These are phyloP conservation scores for Salinomyces thailandicus DNA, from an alignment of 2,329 filamentous ascomycete species.

Conservation along the genomic window DNA sequence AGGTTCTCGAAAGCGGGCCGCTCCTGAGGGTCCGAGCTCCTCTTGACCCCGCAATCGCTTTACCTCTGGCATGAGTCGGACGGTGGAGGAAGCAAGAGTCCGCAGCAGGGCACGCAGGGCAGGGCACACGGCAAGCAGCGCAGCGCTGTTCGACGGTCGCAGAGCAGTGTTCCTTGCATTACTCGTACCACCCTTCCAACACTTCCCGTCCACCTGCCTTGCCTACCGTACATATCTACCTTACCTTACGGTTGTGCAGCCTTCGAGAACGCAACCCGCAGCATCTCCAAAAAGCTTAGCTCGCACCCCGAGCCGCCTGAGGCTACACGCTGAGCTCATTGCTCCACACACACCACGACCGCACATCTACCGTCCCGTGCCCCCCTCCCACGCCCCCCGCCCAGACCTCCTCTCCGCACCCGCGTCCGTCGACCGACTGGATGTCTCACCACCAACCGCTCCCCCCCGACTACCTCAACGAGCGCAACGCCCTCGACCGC, in stretches of 20 bases:
- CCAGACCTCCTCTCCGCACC: neutral
- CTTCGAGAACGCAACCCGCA: neutral
- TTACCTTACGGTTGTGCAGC: too few species aligned
- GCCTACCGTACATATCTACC: too few species aligned
- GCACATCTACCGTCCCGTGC: neutral
- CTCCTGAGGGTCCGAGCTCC: neutral
- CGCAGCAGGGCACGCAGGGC: neutral
- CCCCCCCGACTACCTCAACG: slow-evolving; percentile 48
- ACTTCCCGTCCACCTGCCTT: too few species aligned
- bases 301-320: neutral
- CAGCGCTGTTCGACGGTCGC: too few species aligned
- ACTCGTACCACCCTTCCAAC: neutral
- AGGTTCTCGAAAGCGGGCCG: neutral
- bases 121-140: too few species aligned
- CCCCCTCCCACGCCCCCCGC: neutral
- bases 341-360: neutral
- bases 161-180: too few species aligned
- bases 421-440: too few species aligned
- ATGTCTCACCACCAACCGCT: slow-evolving; percentile 21
- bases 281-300: neutral
- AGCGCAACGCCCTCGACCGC: slow-evolving; percentile 53
- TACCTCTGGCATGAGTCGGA: neutral
- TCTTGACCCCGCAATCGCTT: neutral
- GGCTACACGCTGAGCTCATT: neutral
- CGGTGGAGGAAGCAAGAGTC: neutral